phyloP scores from a whole-genome alignment of 495 filamentous ascomycete genomes.

The Bacidia gigantensis region DNA sequence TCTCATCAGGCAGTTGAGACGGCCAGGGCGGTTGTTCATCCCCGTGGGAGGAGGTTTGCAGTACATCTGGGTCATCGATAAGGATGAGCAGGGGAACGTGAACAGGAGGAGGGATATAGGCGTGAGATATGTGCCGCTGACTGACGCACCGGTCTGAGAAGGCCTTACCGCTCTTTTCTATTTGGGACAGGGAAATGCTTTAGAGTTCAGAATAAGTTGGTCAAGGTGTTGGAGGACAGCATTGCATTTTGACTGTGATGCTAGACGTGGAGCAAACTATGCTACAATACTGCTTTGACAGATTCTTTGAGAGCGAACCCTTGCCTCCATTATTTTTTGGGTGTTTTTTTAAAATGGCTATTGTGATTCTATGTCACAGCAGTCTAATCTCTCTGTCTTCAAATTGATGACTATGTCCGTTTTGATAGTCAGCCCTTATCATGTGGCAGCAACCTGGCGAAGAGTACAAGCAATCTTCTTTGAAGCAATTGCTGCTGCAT shows the following conservation, averaged over 20 bases:
- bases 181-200: no score
- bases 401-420: no score
- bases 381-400: no score
- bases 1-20: conserved; percentile 64
- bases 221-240: neutral
- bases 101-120: conserved; percentile 61
- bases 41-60: conserved; percentile 61
- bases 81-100: conserved; percentile 64
- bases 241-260: neutral
- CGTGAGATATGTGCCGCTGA: conserved; percentile 88
- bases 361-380: neutral
- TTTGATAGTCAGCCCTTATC: no score
- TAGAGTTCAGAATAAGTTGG: neutral
- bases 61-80: conserved; percentile 84
- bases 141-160: conserved; percentile 49
- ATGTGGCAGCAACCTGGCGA: no score
- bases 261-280: neutral
- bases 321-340: neutral
- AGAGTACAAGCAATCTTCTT: no score
- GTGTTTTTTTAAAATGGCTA: neutral
- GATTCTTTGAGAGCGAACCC: neutral
- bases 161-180: no score
- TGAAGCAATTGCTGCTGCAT: no score
- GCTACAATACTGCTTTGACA: neutral
- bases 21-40: conserved; percentile 71